Base-by-base conservation (phyloP, 2,329 filamentous ascomycete species). In the Fusarium torulosum region DNA sequence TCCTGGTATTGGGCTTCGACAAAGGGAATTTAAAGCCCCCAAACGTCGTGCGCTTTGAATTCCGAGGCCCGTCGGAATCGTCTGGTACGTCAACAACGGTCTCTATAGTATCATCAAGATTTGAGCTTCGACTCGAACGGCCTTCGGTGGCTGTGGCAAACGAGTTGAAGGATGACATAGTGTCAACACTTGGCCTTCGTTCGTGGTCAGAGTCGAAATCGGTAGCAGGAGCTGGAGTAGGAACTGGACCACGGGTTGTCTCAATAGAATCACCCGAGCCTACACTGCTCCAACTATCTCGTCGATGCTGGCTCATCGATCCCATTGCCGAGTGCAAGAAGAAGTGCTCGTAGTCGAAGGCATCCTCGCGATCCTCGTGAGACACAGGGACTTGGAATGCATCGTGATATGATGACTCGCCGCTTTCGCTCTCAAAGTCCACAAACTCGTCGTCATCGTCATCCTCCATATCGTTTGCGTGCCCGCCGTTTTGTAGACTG, bases 321-420 rank as follows among this genome's bases (percentile, higher is more conserved):
- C 93, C 94, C 86, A 97, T 90, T 13, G 94, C 93, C 70, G 93
- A 97, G 77, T 97, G 94, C 15, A 97, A 84, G 77, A 97, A 97
- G 80, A 97, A 97, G 75, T 97, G 90, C 77, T 97, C 92, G 66
- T 98, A 98, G 77, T 98, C 95, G 74, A 98, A 98, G 2, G 94
- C 94, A 77, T 98, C 95, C 69, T 94, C 90, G 20, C 95, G 91
- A 77, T 97, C 94, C 79, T 98, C 95, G 74, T 98, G 95, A 1
- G 93, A 93, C 7, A 91, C 80, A 10, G 86, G 85, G 51, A 87
- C 84, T 54, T 87, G 83, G 46, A 84, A 76, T 0, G 85, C 81
- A 70, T 90, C 88, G 71, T 90, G 87, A 72, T 91, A 90, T 8
- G 89, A 81, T 14, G 86, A 86, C 53, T 88, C 84, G 71, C 87